Evolutionary conservation across 306 rosid genomes (phyloP).

Genomic region (Castanea sativa): DNA sequence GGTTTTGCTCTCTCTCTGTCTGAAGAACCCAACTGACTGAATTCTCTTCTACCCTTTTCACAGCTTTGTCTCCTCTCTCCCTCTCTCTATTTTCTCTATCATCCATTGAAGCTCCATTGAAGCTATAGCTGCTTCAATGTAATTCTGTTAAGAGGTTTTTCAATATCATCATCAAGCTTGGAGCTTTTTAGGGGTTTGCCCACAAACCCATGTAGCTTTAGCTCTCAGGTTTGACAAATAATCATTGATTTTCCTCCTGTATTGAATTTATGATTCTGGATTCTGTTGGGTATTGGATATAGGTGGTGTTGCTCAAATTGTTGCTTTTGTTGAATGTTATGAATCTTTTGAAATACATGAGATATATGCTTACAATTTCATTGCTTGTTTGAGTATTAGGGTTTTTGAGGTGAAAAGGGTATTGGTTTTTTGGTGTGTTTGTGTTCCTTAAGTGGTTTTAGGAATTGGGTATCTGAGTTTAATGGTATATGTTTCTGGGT

Average conservation of each 20-base stretch:
- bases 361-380: conserved; percentile 18
- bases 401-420: conserved; percentile 44
- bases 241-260: conserved; percentile 17
- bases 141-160: conserved; percentile 28
- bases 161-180: conserved; percentile 38
- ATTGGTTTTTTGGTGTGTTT: conserved; percentile 27
- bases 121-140: conserved; percentile 18
- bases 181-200: conserved; percentile 16
- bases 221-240: conserved; percentile 36
- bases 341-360: conserved; percentile 22
- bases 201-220: conserved; percentile 31
- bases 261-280: conserved; percentile 32
- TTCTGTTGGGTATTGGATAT: conserved; percentile 27
- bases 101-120: conserved; percentile 37
- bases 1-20: conserved; percentile 25
- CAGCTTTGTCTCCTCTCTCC: conserved; percentile 38
- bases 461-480: conserved; percentile 47
- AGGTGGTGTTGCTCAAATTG: not conserved
- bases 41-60: conserved; percentile 35
- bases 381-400: conserved; percentile 56
- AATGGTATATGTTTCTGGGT: conserved; percentile 30
- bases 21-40: conserved; percentile 34
- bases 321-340: conserved; percentile 27
- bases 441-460: conserved; percentile 23
- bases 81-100: not conserved